These are phyloP conservation scores for Cystobasidium ongulense DNA, from an alignment of 768 basidiomycete genomes.

Conservation along the genomic window DNA sequence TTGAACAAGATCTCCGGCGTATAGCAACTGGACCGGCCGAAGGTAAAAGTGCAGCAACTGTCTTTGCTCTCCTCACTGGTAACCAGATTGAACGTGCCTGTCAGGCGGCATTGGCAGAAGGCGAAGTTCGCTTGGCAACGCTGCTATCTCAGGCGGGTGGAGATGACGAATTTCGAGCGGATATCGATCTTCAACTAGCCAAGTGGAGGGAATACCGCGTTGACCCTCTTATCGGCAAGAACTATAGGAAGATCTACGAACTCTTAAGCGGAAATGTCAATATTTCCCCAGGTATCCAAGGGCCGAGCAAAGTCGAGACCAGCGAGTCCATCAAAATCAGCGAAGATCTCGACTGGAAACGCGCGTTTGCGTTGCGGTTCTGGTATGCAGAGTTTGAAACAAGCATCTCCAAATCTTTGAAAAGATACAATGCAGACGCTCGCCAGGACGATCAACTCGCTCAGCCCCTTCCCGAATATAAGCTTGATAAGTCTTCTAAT, in stretches of 20 bases:
- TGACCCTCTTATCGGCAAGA: conserved; percentile 59
- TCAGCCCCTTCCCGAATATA: conserved; percentile 52
- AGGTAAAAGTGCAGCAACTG: conserved; percentile 40
- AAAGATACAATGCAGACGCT: conserved; percentile 33
- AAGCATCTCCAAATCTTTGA: conserved; percentile 28
- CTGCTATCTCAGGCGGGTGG: conserved; percentile 71
- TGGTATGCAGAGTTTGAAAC: conserved; percentile 59
- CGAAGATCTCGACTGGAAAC: conserved; percentile 82
- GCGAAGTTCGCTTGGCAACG: conserved; percentile 76
- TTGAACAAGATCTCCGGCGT: conserved; percentile 61
- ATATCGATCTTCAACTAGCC: conserved; percentile 64
- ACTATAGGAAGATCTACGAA: conserved; percentile 70
- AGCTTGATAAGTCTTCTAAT: conserved; percentile 34
- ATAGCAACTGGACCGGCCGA: conserved; percentile 45
- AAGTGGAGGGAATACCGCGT: conserved; percentile 74
- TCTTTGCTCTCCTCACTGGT: conserved; percentile 74
- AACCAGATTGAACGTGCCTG: conserved; percentile 80
- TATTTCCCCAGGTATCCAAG: conserved; percentile 53
- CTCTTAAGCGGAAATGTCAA: conserved; percentile 69
- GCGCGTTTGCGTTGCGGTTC: conserved; percentile 76
- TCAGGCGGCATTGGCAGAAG: conserved; percentile 61
- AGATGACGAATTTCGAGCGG: conserved; percentile 67
- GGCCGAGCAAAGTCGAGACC: conserved; percentile 52
- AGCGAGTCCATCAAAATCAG: conserved; percentile 55
- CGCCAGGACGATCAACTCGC: conserved; percentile 38